phyloP scores from a whole-genome alignment of 495 filamentous ascomycete species.

The Cercophora newfieldiana region DNA sequence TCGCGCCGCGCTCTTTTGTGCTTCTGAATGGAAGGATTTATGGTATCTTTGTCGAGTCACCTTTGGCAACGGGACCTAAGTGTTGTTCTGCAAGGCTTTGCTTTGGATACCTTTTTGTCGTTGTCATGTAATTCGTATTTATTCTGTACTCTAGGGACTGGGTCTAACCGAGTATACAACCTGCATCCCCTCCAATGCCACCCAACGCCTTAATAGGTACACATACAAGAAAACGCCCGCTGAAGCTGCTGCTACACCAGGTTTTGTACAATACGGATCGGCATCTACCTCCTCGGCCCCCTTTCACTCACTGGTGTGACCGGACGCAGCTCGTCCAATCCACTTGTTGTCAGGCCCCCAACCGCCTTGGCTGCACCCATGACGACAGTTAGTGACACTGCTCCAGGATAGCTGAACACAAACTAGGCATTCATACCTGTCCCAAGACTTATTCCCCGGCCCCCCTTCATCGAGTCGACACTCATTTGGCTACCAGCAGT shows the following conservation, averaged over 20 bases:
- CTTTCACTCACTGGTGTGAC: neutral
- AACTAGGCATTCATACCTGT: conserved; percentile 22
- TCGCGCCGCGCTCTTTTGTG: no score
- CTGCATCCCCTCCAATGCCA: neutral
- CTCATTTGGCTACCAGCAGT: conserved; percentile 27
- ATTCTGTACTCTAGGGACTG: neutral
- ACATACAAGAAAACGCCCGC: neutral
- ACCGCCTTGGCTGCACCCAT: conserved; percentile 1
- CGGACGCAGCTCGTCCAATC: neutral
- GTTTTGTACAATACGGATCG: neutral
- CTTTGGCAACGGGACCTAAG: no score
- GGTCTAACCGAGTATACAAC: neutral
- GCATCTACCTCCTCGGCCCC: neutral
- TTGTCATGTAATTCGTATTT: neutral
- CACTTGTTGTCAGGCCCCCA: conserved; percentile 1
- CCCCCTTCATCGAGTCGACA: conserved; percentile 29
- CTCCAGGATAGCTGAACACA: neutral
- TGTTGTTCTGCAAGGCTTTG: no score
- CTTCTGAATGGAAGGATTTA: no score
- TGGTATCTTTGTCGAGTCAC: no score
- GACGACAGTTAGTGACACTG: neutral
- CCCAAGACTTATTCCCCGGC: conserved; percentile 40
- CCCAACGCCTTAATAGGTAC: neutral
- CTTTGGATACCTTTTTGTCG: no score
- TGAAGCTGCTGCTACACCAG: neutral